phyloP scores from a whole-genome alignment of 2,329 filamentous ascomycete genomes.

The Apiospora marii region DNA sequence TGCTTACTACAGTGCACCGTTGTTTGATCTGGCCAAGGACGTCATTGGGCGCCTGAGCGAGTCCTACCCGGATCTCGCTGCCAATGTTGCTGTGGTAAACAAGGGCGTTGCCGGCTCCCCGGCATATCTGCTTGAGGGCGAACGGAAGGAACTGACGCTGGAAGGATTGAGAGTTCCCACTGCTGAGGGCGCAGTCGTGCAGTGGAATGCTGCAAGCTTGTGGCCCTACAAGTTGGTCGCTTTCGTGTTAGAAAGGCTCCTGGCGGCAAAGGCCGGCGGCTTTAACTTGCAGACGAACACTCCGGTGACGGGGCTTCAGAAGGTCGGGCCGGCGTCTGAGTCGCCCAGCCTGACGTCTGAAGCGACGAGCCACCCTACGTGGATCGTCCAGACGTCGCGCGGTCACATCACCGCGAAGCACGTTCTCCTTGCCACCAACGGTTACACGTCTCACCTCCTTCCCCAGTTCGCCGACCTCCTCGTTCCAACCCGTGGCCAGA shows the following conservation, averaged over 20 bases:
- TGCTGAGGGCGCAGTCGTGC: slow-evolving; percentile 70
- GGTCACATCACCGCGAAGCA: slow-evolving; percentile 69
- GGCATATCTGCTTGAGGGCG: slow-evolving; percentile 34
- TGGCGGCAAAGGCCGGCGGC: slow-evolving; percentile 45
- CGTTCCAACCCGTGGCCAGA: slow-evolving; percentile 78
- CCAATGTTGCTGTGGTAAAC: slow-evolving; percentile 52
- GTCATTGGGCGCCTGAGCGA: slow-evolving; percentile 59
- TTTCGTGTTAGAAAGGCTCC: slow-evolving; percentile 70
- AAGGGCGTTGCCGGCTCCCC: slow-evolving; percentile 37
- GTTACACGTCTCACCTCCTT: slow-evolving; percentile 79
- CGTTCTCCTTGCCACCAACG: slow-evolving; percentile 84
- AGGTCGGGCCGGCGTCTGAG: slow-evolving; percentile 33
- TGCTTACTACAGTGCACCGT: slow-evolving; percentile 63
- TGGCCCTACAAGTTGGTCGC: slow-evolving; percentile 89
- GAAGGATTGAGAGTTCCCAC: slow-evolving; percentile 60
- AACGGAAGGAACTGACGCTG: slow-evolving; percentile 48
- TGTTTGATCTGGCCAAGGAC: slow-evolving; percentile 60
- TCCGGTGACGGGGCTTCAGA: slow-evolving; percentile 62
- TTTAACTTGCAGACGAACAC: slow-evolving; percentile 82
- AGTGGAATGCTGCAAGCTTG: slow-evolving; percentile 70
- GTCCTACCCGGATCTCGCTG: slow-evolving; percentile 64
- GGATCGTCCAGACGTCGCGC: slow-evolving; percentile 72
- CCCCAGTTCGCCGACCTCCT: slow-evolving; percentile 75
- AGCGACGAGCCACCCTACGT: slow-evolving; percentile 45
- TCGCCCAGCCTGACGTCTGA: slow-evolving; percentile 29